Conservation (phyloP, 495 filamentous ascomycete genomes). For the Neurospora tetraspora region DNA sequence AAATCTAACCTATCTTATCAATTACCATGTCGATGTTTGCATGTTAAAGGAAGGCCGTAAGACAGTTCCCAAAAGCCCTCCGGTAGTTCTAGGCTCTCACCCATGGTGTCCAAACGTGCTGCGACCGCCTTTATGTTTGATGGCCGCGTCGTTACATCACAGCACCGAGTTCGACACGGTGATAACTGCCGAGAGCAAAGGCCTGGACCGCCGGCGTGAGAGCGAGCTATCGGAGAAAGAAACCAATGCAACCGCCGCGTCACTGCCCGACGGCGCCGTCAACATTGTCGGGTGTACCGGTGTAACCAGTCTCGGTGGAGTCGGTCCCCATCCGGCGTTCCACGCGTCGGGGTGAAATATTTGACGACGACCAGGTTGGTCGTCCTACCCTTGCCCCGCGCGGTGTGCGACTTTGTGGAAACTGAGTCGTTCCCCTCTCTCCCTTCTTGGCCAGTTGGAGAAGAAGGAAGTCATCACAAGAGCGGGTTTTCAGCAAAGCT, state of each 20-base stretch:
- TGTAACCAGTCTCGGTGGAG: background rate
- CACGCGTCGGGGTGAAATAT: background rate
- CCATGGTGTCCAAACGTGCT: too few relatives aligned
- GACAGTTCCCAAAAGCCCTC: background rate
- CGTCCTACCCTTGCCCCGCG: background rate
- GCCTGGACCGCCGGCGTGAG: background rate
- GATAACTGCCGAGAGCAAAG: background rate
- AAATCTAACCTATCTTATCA: background rate
- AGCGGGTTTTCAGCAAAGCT: background rate
- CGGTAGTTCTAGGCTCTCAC: too few relatives aligned
- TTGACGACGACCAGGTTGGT: background rate
- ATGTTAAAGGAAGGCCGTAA: background rate
- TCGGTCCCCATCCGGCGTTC: background rate
- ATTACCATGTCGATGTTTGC: background rate
- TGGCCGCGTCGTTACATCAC: background rate
- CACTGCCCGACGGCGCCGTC: background rate
- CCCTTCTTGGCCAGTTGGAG: background rate
- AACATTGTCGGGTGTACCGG: background rate
- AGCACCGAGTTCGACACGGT: background rate
- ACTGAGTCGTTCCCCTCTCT: background rate
- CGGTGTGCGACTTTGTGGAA: background rate
- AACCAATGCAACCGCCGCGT: background rate
- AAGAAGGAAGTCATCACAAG: background rate
- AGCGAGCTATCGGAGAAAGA: background rate
- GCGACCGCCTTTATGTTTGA: background rate